Percentiles rank a stretch among this genome's conserved stretches.
Evolutionary conservation across 2,329 filamentous ascomycete species (phyloP).

Genomic region (Talaromyces piceae): DNA sequence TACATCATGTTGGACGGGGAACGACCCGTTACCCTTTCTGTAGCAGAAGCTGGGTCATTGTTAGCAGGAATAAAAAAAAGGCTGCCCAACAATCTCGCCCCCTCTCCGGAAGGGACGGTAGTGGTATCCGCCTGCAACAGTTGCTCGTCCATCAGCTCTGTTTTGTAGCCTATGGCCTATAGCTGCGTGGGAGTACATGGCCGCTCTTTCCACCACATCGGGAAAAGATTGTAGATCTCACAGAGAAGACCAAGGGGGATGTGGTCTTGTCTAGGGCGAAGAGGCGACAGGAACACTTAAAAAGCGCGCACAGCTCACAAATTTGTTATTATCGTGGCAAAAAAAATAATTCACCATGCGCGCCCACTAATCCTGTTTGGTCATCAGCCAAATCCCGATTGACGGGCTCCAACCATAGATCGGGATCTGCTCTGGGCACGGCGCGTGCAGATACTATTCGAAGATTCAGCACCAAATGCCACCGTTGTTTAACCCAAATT

Average conservation of each 20-base stretch:
- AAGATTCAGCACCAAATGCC: conserved; percentile 22
- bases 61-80: too few relatives aligned
- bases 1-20: not conserved
- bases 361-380: conserved; percentile 15
- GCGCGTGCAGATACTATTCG: conserved; percentile 14
- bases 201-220: not conserved
- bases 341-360: not conserved
- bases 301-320: not conserved
- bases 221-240: not conserved
- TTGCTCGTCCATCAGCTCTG: not conserved
- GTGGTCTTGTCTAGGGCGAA: not conserved
- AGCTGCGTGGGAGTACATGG: not conserved
- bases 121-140: not conserved
- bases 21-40: not conserved
- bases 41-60: not conserved
- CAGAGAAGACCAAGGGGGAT: not conserved
- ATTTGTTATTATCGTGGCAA: conserved; percentile 2
- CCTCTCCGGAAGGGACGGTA: not conserved
- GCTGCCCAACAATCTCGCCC: not conserved
- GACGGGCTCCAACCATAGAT: conserved; percentile 13
- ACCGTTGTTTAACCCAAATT: conserved; percentile 21
- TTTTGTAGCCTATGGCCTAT: not conserved
- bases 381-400: conserved; percentile 26
- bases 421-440: conserved; percentile 25
- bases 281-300: not conserved